Evolutionary conservation across 2,329 filamentous ascomycete genomes (phyloP).

Genomic region (Furcasterigmium furcatum): DNA sequence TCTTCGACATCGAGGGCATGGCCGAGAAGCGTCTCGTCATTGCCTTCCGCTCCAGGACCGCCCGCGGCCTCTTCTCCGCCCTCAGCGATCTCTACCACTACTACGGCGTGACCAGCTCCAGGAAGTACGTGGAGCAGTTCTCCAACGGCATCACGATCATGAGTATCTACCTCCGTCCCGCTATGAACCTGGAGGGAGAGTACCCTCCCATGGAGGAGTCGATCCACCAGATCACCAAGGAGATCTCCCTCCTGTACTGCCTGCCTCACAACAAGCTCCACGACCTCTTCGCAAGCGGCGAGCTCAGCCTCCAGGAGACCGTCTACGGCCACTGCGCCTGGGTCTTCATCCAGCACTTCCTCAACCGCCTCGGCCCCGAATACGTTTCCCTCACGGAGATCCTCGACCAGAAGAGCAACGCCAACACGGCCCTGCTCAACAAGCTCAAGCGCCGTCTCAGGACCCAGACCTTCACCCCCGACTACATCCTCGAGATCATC

Average conservation of each 20-base stretch:
- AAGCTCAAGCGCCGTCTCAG: slow-evolving; percentile 95
- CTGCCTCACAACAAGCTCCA: slow-evolving; percentile 97
- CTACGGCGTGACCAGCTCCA: slow-evolving; percentile 92
- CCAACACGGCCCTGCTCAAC: slow-evolving; percentile 12
- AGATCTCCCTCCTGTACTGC: slow-evolving; percentile 94
- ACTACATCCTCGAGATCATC: slow-evolving; percentile 98
- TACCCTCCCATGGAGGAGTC: slow-evolving; percentile 85
- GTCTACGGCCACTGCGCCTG: slow-evolving; percentile 97
- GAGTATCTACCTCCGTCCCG: slow-evolving; percentile 86
- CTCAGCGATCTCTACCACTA: slow-evolving; percentile 97
- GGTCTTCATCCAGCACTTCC: slow-evolving; percentile 97
- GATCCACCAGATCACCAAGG: slow-evolving; percentile 98
- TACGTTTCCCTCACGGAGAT: slow-evolving; percentile 84
- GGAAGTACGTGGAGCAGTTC: slow-evolving; percentile 99
- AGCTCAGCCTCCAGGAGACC: slow-evolving; percentile 90
- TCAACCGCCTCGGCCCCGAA: slow-evolving; percentile 90
- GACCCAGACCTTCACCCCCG: slow-evolving; percentile 95
- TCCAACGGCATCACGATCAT: slow-evolving; percentile 97
- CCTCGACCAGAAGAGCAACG: slow-evolving; percentile 68
- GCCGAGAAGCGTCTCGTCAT: slow-evolving; percentile 92
- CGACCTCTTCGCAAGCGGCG: slow-evolving; percentile 78
- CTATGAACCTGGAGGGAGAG: slow-evolving; percentile 52
- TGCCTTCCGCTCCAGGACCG: slow-evolving; percentile 90
- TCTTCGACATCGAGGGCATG: slow-evolving; percentile 90
- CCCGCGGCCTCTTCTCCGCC: slow-evolving; percentile 90